These are phyloP conservation scores for Lepidium sativum DNA, from an alignment of 345 rosid genomes.

Conservation along the genomic window DNA sequence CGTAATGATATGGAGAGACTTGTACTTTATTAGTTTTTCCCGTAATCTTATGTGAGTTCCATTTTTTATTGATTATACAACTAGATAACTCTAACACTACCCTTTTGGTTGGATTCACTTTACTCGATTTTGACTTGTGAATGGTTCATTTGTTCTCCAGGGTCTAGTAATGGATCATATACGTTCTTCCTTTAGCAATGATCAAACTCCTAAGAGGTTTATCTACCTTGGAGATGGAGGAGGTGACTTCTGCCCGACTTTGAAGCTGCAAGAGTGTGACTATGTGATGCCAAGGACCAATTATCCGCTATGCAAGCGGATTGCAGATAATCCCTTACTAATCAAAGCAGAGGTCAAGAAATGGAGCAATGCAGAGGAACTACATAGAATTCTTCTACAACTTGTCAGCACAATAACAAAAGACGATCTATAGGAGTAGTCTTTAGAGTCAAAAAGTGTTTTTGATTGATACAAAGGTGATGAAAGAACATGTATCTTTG, in stretches of 20 bases:
- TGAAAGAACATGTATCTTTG: background rate
- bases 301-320: slow-evolving; percentile 53
- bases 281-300: slow-evolving; percentile 64
- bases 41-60: background rate
- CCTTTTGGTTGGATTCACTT: background rate
- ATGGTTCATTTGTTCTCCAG: slow-evolving; percentile 18
- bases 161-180: slow-evolving; percentile 55
- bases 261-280: slow-evolving; percentile 53
- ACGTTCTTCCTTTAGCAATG: slow-evolving; percentile 22
- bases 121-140: background rate
- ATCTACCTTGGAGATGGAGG: slow-evolving; percentile 84
- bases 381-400: slow-evolving; percentile 35
- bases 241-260: slow-evolving; percentile 70
- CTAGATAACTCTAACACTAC: background rate
- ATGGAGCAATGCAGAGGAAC: slow-evolving; percentile 67
- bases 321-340: slow-evolving; percentile 29
- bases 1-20: background rate
- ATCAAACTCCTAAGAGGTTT: slow-evolving; percentile 19
- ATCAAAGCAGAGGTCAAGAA: slow-evolving; percentile 62
- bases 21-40: background rate
- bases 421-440: slow-evolving; percentile 1
- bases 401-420: slow-evolving; percentile 30
- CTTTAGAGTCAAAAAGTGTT: background rate
- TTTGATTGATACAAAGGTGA: background rate
- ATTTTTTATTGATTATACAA: background rate